Base-by-base conservation (phyloP, 768 basidiomycete genomes). In the Saitozyma podzolica region DNA sequence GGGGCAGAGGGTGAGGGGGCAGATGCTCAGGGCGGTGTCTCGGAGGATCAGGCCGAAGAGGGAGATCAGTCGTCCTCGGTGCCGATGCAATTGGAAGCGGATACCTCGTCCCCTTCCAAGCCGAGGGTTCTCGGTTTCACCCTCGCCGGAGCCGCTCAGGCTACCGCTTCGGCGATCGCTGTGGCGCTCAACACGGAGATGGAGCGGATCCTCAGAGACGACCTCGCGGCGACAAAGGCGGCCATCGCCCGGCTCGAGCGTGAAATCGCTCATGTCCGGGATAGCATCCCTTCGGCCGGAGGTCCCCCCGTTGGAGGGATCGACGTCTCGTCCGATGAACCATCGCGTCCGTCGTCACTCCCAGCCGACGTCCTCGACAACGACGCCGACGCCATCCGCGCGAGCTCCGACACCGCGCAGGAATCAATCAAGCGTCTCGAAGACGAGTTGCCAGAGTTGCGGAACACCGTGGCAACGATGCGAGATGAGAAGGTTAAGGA, bases 181-280 rank as follows among this genome's bases (percentile, higher is more conserved):
- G 65, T 68, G 13, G 68, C 68, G 6, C 63, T 72, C 58, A 70
- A 70, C 59, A 63, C 67, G 29, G 74, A 75, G 58, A 67, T 75
- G 53, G 74, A 75, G 50, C 58, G 59, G 49, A 51, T 68, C 20
- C 54, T 75, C 13, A 62, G 69, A 50, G 71, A 72, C 49, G 74
- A 75, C 50, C 57, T 75, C 16, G 74, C 68, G 0, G 29, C 49
- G 13, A 72, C 74, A 7, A 66, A 67, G 56, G 65, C 65, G 19
- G 67, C 70, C n/a, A 70, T 69, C 37, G 62, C 52, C 0, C 40
- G 56, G 9, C 10, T 72, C 45, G 69, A 67, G 39, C 56, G 59
- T 9, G 51, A 70, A 17, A 64, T 74, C 16, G 54, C 68, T 6
- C 56, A 54, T 40, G 20, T 59, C 9, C 61, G 57, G 16, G 66